A percentile compares a stretch with the other conserved stretches of the same genome.
Evolutionary conservation across 345 rosid genomes (phyloP).

Genomic region (Populus euphratica): DNA sequence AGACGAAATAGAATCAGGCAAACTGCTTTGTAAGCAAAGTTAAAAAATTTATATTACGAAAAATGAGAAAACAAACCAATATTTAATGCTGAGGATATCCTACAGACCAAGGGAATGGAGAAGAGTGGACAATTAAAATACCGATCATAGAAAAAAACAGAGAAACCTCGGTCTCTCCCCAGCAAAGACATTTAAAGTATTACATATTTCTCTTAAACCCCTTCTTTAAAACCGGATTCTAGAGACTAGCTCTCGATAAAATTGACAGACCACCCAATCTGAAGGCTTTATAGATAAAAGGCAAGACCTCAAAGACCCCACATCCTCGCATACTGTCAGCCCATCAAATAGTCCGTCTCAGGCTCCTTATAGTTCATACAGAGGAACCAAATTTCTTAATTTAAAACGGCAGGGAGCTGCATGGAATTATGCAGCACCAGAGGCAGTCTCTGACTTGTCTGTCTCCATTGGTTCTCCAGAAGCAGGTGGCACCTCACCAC

Average conservation of each 20-base stretch:
- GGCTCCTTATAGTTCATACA: slow-evolving; percentile 21
- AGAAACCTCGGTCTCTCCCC: not conserved
- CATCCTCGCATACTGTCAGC: slow-evolving; percentile 3
- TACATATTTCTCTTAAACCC: not conserved
- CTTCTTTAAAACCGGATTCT: slow-evolving; percentile 20
- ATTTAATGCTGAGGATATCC: slow-evolving; percentile 1
- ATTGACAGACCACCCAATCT: slow-evolving; percentile 3
- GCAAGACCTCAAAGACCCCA: not conserved
- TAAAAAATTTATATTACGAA: not conserved
- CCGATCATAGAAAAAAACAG: not conserved
- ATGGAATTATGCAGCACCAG: slow-evolving; percentile 24
- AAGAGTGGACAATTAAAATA: not conserved
- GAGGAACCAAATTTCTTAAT: slow-evolving; percentile 9
- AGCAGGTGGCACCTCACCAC: slow-evolving; percentile 37
- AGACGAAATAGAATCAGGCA: not conserved
- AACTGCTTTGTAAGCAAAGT: not conserved
- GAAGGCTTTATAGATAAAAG: slow-evolving; percentile 18
- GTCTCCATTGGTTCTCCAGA: slow-evolving; percentile 79
- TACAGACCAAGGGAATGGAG: not conserved
- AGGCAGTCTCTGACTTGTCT: slow-evolving; percentile 40
- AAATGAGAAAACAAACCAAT: not conserved
- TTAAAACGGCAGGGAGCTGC: not conserved
- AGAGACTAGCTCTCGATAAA: slow-evolving; percentile 18
- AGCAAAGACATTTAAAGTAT: not conserved
- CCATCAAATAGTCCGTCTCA: slow-evolving; percentile 13